Conservation (phyloP, 2,329 filamentous ascomycete species). For the Calonectria montana region DNA sequence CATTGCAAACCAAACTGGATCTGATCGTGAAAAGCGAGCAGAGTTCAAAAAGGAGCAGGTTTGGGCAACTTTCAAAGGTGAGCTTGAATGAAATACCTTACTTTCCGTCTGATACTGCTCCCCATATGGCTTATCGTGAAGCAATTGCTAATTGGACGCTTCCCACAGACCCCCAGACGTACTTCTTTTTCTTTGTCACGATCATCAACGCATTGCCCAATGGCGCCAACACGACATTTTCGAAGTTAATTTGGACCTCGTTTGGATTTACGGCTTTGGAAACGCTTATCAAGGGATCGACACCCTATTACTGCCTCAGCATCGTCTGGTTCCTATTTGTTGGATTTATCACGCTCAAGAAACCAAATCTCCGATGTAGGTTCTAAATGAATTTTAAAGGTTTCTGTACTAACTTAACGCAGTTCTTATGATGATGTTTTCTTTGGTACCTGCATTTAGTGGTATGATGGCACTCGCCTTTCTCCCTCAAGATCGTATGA, state of each 20-base stretch:
- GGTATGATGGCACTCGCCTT: conserved; percentile 46
- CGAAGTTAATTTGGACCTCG: conserved; percentile 45
- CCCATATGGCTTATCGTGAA: background rate
- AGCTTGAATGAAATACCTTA: background rate
- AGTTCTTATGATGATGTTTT: conserved; percentile 45
- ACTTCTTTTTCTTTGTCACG: conserved; percentile 50
- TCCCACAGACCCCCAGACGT: conserved; percentile 43
- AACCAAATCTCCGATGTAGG: conserved; percentile 44
- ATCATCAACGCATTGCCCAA: conserved; percentile 48
- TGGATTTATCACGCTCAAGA: conserved; percentile 37
- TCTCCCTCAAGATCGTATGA: conserved; percentile 39
- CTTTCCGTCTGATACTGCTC: background rate
- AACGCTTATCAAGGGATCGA: conserved; percentile 46
- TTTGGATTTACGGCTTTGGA: conserved; percentile 48
- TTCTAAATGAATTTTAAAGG: background rate
- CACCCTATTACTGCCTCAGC: conserved; percentile 41
- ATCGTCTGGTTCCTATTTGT: conserved; percentile 45
- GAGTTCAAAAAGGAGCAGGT: conserved; percentile 46
- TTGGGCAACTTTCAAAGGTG: conserved; percentile 40
- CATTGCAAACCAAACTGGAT: conserved; percentile 43
- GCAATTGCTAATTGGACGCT: conserved; percentile 14
- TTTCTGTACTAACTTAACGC: background rate
- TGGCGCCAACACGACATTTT: conserved; percentile 47
- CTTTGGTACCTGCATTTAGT: conserved; percentile 44
- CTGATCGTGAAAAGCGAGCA: conserved; percentile 39